phyloP scores from a whole-genome alignment of 75 land plant genomes.

The Larix kaempferi region DNA sequence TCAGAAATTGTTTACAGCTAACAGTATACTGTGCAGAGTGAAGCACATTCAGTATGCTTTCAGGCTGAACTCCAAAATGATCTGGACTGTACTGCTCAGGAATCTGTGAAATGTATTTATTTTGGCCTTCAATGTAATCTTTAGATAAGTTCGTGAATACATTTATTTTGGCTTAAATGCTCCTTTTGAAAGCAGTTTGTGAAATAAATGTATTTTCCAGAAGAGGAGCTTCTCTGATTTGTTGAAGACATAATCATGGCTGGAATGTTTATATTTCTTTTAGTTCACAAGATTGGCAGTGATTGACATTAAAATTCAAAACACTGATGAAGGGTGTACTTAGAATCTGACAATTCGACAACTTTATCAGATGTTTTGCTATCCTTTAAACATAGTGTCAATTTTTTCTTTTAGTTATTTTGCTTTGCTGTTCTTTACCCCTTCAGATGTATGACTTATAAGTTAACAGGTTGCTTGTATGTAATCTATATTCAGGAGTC shows the following conservation, averaged over 20 bases:
- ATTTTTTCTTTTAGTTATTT: background rate
- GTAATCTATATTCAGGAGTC: constrained; percentile 50
- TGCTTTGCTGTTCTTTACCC: background rate
- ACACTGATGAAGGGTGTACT: background rate
- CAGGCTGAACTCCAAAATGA: background rate
- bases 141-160: background rate
- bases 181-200: background rate
- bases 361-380: background rate
- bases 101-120: background rate
- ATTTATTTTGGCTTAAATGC: background rate
- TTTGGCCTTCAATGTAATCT: background rate
- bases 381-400: background rate
- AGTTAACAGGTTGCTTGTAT: background rate
- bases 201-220: background rate
- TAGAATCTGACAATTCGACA: background rate
- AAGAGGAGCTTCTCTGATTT: background rate
- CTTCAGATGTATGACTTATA: background rate
- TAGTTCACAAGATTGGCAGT: background rate
- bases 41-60: background rate
- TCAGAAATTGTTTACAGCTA: background rate
- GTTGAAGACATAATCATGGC: background rate
- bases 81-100: background rate
- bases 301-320: background rate
- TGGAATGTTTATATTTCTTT: background rate
- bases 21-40: background rate